A percentile compares a stretch with the other conserved stretches of the same genome.
Conservation (phyloP, 192 early-diverging fungal species). For the Podochytrium sp. region DNA sequence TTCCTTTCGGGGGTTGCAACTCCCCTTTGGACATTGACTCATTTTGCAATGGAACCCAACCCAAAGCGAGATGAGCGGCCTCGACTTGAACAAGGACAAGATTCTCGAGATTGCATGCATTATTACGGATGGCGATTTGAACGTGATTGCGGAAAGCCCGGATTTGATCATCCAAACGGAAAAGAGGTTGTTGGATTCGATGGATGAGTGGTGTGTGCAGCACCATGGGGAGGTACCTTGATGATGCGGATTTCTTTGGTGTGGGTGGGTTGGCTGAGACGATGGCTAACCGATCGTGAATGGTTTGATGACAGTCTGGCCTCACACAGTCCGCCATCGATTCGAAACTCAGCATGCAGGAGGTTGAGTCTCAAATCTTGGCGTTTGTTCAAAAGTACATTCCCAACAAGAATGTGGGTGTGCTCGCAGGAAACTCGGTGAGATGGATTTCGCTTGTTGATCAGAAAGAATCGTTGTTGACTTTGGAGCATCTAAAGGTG, state of each 20-base stretch:
- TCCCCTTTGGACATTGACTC: not conserved
- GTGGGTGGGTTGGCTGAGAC: no score
- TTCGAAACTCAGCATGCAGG: slow-evolving; percentile 63
- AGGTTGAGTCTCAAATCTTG: slow-evolving; percentile 77
- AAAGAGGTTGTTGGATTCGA: slow-evolving; percentile 75
- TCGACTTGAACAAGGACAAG: slow-evolving; percentile 59
- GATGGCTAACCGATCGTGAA: no score
- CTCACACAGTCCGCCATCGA: slow-evolving; percentile 75
- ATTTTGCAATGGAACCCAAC: not conserved
- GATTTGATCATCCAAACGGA: slow-evolving; percentile 37
- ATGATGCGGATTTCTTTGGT: not conserved
- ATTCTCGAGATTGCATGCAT: slow-evolving; percentile 73
- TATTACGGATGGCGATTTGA: slow-evolving; percentile 86
- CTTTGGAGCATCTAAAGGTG: slow-evolving; percentile 32
- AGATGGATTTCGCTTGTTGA: not conserved
- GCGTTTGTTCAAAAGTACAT: slow-evolving; percentile 77
- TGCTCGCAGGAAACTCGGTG: slow-evolving; percentile 88
- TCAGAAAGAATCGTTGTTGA: not conserved
- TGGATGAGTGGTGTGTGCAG: slow-evolving; percentile 88
- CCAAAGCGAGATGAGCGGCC: slow-evolving; percentile 73
- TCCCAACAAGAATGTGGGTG: slow-evolving; percentile 57
- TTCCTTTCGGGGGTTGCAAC: not conserved
- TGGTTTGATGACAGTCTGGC: slow-evolving; percentile 61
- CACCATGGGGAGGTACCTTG: slow-evolving; percentile 75
- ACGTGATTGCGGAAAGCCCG: slow-evolving; percentile 68